phyloP scores from a whole-genome alignment of 768 basidiomycete genomes.

The Boletus pseudo-olivaceus region DNA sequence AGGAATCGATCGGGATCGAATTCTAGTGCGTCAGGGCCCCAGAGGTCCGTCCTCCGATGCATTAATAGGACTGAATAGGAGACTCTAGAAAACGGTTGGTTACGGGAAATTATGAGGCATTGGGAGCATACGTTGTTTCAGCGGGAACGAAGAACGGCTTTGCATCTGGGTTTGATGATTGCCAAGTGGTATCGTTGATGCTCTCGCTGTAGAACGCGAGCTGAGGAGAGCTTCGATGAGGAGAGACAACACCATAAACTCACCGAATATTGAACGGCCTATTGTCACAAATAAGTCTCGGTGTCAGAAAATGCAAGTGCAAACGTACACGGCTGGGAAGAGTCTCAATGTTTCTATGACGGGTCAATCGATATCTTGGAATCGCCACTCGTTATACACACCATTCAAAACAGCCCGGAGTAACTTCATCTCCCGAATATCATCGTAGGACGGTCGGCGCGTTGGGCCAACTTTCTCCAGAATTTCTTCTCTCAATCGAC shows the following conservation, averaged over 20 bases:
- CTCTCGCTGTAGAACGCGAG: constrained; percentile 13
- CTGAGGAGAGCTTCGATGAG: neutral
- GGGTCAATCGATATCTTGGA: neutral
- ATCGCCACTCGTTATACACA: constrained; percentile 8
- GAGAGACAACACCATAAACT: neutral
- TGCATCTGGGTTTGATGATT: constrained; percentile 15
- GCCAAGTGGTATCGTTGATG: constrained; percentile 24
- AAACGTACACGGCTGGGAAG: constrained; percentile 32
- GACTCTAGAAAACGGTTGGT: constrained; percentile 14
- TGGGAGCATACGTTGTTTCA: constrained; percentile 16
- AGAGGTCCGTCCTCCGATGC: constrained; percentile 37
- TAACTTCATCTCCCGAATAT: constrained; percentile 43
- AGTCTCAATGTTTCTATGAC: constrained; percentile 31
- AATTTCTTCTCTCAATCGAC: constrained; percentile 42
- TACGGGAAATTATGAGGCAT: neutral
- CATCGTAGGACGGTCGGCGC: constrained; percentile 37
- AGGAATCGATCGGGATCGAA: constrained; percentile 43
- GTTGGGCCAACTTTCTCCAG: constrained; percentile 34
- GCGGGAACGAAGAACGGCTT: constrained; percentile 32
- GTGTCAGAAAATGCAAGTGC: neutral
- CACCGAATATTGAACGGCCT: constrained; percentile 37
- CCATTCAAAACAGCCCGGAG: constrained; percentile 44
- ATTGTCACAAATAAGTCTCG: neutral
- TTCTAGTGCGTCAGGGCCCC: constrained; percentile 35
- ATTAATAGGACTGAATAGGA: constrained; percentile 29